phyloP scores from a whole-genome alignment of 1,284 basidiomycete genomes.

The Apiotrichum sp. region DNA sequence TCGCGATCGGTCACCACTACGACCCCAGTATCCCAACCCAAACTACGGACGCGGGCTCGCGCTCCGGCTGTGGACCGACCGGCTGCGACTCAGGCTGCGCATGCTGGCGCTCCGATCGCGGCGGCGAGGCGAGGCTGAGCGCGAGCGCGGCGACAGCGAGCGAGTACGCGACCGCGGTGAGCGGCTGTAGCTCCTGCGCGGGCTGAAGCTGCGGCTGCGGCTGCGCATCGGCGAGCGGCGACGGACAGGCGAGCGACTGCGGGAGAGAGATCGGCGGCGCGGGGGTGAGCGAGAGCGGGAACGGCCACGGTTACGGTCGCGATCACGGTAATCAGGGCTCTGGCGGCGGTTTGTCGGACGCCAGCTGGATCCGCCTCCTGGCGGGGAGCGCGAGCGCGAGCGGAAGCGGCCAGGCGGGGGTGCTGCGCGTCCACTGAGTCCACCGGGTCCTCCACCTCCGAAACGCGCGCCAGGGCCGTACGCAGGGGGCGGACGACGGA shows the following conservation, averaged over 20 bases:
- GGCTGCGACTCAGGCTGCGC: slow-evolving; percentile 5
- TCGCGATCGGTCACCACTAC: too few species aligned
- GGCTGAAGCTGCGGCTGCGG: not conserved
- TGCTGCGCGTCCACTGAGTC: not conserved
- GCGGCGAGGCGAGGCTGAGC: not conserved
- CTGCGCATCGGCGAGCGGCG: slow-evolving; percentile 1
- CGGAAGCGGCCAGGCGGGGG: not conserved
- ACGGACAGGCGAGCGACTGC: slow-evolving; percentile 2
- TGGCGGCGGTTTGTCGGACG: slow-evolving; percentile 13
- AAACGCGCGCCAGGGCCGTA: slow-evolving; percentile 14
- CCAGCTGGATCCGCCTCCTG: not conserved
- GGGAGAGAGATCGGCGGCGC: too few species aligned
- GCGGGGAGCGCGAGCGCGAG: not conserved
- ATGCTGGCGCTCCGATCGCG: slow-evolving; percentile 10
- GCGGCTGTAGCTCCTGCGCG: not conserved
- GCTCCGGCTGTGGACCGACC: not conserved
- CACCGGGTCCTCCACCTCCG: not conserved
- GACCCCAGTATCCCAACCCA: too few species aligned
- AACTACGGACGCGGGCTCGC: slow-evolving; percentile 5
- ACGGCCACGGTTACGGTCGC: not conserved
- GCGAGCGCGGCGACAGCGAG: slow-evolving; percentile 4
- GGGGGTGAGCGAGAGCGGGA: not conserved
- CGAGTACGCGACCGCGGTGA: slow-evolving; percentile 4
- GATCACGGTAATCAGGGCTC: slow-evolving; percentile 13
- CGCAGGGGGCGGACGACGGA: slow-evolving; percentile 6